Base-by-base conservation (phyloP, 2,329 filamentous ascomycete species). In the Ascochyta clinopodiicola region DNA sequence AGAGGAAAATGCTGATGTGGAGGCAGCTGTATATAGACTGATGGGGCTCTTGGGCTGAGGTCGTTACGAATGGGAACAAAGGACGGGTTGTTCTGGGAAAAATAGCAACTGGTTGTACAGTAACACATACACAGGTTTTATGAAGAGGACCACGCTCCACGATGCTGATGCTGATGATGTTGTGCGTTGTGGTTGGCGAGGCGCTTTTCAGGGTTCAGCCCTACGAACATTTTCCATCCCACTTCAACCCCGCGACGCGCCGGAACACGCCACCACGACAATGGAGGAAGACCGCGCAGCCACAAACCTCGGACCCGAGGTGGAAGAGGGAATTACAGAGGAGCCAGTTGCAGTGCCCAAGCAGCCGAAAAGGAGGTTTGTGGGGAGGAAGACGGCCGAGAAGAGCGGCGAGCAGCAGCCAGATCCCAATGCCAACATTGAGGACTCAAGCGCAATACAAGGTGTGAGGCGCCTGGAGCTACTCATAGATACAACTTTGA, bases 341-440 rank as follows among this genome's bases (percentile, higher is more conserved):
- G 82, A 81, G 56, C 75, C 79, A 22, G 76, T 76, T 6, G 64
- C 80, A 19, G 72, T 72, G 1, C 74, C 78, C 44, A 91, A 84
- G 71, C 89, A 94, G 68, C 95, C 95, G 21, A 96, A 91, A 80
- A 93, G 94, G 77, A 86, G 94, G 54, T 99, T 99, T 65, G 89
- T 99, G 17, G 95, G 95, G 27, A 84, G 92, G 63, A 86, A 88
- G 21, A 91, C 90, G 8, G 82, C 86, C 58, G 85, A 88, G 68
- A 82, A 85, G 64, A 79, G 84, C 36, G 76, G 81, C 55, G 82
- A 80, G 68, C 78, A 70, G 63, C 66, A 68, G n/a, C 56, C 59
- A 35, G 71, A 75, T 35, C 62, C 68, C 25, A 76, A 75, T 59
- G 67, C 70, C 44, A 82, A 74, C 75, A 81, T 83, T 38, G 85